Conservation (phyloP, 345 rosid species). For the Nephelium lappaceum region DNA sequence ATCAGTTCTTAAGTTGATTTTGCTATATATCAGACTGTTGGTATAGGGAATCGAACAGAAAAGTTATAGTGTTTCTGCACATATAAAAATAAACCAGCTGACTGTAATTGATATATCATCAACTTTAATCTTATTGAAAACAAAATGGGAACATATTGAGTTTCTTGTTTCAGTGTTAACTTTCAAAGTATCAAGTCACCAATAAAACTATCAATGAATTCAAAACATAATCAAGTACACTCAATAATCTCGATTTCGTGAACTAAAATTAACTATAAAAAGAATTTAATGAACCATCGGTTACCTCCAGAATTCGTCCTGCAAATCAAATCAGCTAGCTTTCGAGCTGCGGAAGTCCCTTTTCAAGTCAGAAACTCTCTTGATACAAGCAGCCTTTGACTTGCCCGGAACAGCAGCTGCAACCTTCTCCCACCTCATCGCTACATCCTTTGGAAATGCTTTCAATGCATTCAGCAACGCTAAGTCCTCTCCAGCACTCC, state of each 20-base stretch:
- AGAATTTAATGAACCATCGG: background rate
- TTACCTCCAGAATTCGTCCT: constrained; percentile 14
- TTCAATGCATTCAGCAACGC: constrained; percentile 90
- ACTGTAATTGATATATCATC: background rate
- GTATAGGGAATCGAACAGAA: background rate
- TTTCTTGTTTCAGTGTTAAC: background rate
- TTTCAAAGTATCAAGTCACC: background rate
- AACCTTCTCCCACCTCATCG: constrained; percentile 97
- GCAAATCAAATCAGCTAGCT: constrained; percentile 29
- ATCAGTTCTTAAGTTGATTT: background rate
- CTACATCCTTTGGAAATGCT: constrained; percentile 70
- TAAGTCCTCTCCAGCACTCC: constrained; percentile 81
- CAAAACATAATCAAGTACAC: background rate
- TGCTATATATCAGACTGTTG: background rate
- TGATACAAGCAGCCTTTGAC: constrained; percentile 79
- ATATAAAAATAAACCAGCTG: background rate
- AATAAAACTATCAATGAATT: constrained; percentile 7
- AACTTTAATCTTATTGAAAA: background rate
- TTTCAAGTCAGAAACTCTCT: constrained; percentile 81
- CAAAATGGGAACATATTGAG: background rate
- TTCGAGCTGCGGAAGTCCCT: constrained; percentile 77
- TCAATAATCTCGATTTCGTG: background rate
- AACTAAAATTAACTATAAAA: background rate
- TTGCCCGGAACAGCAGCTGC: constrained; percentile 86
- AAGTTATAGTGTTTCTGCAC: background rate